Evolutionary conservation across 306 rosid genomes (phyloP), one percentile per base, ranked within the genome.

Genomic region (Vicia villosa): DNA sequence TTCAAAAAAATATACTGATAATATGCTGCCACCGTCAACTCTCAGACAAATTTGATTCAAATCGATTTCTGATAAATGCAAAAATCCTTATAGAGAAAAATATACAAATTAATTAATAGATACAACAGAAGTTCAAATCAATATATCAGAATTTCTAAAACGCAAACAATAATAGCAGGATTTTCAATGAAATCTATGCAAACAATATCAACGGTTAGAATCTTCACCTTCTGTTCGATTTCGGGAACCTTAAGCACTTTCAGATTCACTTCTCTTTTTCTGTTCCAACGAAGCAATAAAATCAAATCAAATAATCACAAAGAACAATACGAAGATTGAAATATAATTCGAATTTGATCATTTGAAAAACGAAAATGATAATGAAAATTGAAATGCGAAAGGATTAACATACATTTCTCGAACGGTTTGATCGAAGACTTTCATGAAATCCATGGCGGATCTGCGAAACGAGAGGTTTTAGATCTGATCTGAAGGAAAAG

Each of bases 201-300:
- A 34, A 32, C 14, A 68, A 15, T 1, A 40, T 9, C 49, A 58
- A 40, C 63, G 10, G 30, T 22, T 30, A 52, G 55, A 50, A 60
- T 12, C 69, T 72, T 69, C 70, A 95, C 99, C 99, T 95, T 95
- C 87, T 95, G 99, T 68, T 95, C 99, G 81, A 91, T 91, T 84
- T 95, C 99, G 0, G 99, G 99, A 80, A 95, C 96, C 88, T 95
- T 95, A 69, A 95, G 84, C 21, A 95, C 99, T 85, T 95, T 95
- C 80, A 95, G 81, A 86, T 95, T 95, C 75, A 95, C 99, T 86
- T 95, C 99, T 83, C 99, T 91, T 85, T 95, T 91, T 87, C 99
- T 95, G 87, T 77, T 40, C 56, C 66, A 66, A 79, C 19, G 22
- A 51, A 45, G 11, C 63, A 79, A 86, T 36, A 51, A 32, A 41